Percentiles rank a stretch among this genome's conserved stretches.
phyloP scores from a whole-genome alignment of 805 yeast genomes.

The Pichia eremophila region DNA sequence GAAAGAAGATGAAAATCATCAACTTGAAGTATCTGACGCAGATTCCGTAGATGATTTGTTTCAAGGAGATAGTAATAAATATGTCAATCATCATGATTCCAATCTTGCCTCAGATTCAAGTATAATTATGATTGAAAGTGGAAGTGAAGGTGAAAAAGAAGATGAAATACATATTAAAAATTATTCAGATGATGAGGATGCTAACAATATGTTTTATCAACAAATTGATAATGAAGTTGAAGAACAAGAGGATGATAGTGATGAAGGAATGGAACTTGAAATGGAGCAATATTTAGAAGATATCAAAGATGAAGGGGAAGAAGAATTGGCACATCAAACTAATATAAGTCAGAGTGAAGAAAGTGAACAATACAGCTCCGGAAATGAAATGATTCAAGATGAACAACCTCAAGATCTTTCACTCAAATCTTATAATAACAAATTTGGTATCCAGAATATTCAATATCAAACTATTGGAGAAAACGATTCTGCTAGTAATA shows the following conservation, averaged over 20 bases:
- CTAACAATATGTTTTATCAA: background rate
- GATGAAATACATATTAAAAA: background rate
- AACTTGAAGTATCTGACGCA: too few relatives aligned
- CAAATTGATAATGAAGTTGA: background rate
- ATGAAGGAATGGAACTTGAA: background rate
- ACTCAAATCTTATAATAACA: too few relatives aligned
- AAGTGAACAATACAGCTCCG: too few relatives aligned
- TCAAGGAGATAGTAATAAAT: too few relatives aligned
- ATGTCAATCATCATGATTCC: background rate
- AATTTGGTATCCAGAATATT: too few relatives aligned
- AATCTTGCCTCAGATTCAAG: background rate
- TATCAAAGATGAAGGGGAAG: background rate
- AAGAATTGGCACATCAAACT: background rate
- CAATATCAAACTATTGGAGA: background rate
- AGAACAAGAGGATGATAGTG: background rate
- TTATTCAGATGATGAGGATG: constrained; percentile 5
- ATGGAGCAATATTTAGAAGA: background rate
- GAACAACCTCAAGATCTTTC: too few relatives aligned
- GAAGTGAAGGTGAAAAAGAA: background rate
- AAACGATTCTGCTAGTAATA: background rate
- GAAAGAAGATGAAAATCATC: background rate
- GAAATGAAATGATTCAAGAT: too few relatives aligned
- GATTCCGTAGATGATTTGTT: too few relatives aligned
- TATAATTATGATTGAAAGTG: background rate
- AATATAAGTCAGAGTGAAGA: too few relatives aligned